Conservation (phyloP, 208 protist species). For the Naegleria gruberi region DNA sequence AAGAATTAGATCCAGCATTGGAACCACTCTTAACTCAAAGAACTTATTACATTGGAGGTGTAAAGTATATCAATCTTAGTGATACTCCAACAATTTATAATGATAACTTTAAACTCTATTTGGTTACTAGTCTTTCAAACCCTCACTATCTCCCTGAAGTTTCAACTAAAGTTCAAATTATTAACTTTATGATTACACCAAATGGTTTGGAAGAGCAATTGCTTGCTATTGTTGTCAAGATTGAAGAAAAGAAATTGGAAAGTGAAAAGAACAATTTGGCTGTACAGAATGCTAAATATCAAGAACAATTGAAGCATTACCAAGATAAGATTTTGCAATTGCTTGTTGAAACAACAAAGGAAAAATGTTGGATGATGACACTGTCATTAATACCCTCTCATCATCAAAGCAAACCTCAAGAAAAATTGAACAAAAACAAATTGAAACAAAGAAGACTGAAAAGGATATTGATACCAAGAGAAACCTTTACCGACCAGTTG, state of each 20-base stretch:
- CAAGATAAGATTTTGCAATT: conserved; percentile 63
- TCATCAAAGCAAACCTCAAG: conserved; percentile 85
- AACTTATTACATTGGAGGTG: conserved; percentile 72
- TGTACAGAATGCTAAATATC: conserved; percentile 64
- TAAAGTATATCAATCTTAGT: conserved; percentile 82
- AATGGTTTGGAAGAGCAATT: conserved; percentile 89
- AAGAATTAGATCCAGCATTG: conserved; percentile 91
- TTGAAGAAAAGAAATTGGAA: conserved; percentile 84
- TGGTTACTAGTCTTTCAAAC: conserved; percentile 93
- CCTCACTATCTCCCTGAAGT: conserved; percentile 94
- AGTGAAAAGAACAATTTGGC: conserved; percentile 88
- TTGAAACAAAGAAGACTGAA: conserved; percentile 54
- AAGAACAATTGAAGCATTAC: conserved; percentile 52
- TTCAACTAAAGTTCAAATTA: conserved; percentile 87
- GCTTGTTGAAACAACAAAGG: conserved; percentile 39
- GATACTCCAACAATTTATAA: conserved; percentile 88
- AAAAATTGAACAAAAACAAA: conserved; percentile 68
- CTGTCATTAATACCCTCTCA: conserved; percentile 81
- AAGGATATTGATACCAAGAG: conserved; percentile 88
- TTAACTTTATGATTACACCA: conserved; percentile 95
- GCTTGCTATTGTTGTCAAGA: conserved; percentile 82
- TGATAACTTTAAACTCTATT: conserved; percentile 88
- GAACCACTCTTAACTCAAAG: conserved; percentile 91
- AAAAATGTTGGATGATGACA: conserved; percentile 87
- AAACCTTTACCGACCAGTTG: conserved; percentile 82